These are phyloP conservation scores for Puccinia coronata DNA, from an alignment of 1,284 basidiomycete species.

Conservation along the genomic window DNA sequence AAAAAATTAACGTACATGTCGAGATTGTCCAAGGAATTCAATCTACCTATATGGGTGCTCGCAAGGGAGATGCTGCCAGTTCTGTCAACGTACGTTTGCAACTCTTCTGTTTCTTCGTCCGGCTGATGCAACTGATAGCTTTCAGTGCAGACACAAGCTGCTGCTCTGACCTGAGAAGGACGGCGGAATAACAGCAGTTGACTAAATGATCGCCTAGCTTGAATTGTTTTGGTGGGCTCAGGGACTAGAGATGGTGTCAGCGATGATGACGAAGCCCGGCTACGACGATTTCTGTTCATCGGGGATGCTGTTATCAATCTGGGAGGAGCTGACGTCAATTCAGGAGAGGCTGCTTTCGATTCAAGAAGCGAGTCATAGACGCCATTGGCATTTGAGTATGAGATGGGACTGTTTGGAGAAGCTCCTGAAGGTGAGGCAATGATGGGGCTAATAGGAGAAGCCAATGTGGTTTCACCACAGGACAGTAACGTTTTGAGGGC, in stretches of 20 bases:
- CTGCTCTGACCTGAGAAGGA: neutral
- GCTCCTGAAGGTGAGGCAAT: slow-evolving; percentile 11
- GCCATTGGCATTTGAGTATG: neutral
- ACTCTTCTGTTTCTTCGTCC: slow-evolving; percentile 27
- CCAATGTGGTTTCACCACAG: neutral
- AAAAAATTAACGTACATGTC: neutral
- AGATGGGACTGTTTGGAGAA: too few relatives aligned
- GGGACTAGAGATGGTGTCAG: slow-evolving; percentile 17
- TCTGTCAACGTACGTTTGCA: slow-evolving; percentile 1
- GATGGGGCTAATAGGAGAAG: neutral
- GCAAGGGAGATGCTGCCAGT: neutral
- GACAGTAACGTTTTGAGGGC: neutral
- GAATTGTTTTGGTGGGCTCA: slow-evolving; percentile 14
- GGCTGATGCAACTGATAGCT: neutral
- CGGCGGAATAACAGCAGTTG: slow-evolving; percentile 17
- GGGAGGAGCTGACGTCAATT: neutral
- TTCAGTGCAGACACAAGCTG: neutral
- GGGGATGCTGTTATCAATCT: too few relatives aligned
- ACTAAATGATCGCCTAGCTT: slow-evolving; percentile 25
- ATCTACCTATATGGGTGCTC: neutral
- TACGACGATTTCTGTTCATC: neutral
- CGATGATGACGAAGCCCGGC: neutral
- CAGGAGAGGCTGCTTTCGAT: neutral
- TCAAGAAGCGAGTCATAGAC: too few relatives aligned
- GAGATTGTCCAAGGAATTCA: neutral